phyloP scores from a whole-genome alignment of 2,329 filamentous ascomycete species.

The Ceratocystis diversiconidia region DNA sequence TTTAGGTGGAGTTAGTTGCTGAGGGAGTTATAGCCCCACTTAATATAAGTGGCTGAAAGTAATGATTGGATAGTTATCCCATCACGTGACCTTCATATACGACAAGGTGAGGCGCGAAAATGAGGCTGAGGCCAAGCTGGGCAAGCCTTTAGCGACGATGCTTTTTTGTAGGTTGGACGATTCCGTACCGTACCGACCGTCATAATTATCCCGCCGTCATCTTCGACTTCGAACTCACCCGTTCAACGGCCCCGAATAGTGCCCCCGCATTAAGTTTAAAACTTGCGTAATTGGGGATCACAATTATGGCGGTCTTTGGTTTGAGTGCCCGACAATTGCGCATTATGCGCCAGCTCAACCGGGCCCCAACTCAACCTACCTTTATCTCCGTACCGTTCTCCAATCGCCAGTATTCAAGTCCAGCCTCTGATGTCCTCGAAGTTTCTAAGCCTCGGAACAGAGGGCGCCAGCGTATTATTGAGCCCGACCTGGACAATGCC shows the following conservation, averaged over 20 bases:
- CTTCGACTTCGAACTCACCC: background rate
- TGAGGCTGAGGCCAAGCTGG: conserved; percentile 15
- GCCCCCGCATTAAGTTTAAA: background rate
- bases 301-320: conserved; percentile 19
- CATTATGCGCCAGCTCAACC: conserved; percentile 25
- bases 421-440: background rate
- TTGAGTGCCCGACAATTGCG: conserved; percentile 24
- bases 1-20: conserved; percentile 17
- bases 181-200: background rate
- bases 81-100: conserved; percentile 10
- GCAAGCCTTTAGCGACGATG: background rate
- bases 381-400: background rate
- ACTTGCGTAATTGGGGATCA: background rate
- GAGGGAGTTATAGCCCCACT: conserved; percentile 10
- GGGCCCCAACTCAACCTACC: conserved; percentile 22
- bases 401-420: conserved; percentile 12
- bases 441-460: background rate
- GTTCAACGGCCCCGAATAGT: background rate
- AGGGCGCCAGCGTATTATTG: conserved; percentile 16
- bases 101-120: conserved; percentile 11
- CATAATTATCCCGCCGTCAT: background rate
- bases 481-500: conserved; percentile 16
- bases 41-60: conserved; percentile 10
- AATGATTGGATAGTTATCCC: too few relatives aligned
- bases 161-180: background rate